Conservation (phyloP, 2,329 filamentous ascomycete genomes). For the Sporothrix luriei region DNA sequence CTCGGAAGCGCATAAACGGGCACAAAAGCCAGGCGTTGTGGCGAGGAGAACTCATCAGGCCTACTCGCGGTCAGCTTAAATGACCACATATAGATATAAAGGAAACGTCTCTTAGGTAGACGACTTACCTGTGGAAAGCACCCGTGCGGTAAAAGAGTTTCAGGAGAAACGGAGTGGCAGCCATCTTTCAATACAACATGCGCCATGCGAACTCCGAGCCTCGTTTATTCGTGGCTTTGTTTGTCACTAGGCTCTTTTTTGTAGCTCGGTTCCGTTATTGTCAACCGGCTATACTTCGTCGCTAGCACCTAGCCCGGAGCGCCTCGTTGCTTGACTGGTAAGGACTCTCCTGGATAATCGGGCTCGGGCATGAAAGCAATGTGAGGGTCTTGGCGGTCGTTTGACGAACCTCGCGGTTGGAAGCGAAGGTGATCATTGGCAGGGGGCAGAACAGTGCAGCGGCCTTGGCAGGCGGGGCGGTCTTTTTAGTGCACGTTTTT, state of each 20-base stretch:
- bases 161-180: conserved; percentile 68
- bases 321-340: not conserved
- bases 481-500: conserved; percentile 3
- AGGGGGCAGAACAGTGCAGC: not conserved
- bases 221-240: not conserved
- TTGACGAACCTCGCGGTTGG: not conserved
- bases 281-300: conserved; percentile 2
- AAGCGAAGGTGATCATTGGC: not conserved
- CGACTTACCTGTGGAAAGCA: conserved; percentile 66
- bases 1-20: conserved; percentile 84
- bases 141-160: conserved; percentile 80
- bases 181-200: conserved; percentile 14
- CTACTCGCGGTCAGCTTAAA: conserved; percentile 46
- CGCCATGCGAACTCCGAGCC: not conserved
- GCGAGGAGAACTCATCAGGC: conserved; percentile 68
- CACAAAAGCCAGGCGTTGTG: conserved; percentile 66
- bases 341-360: not conserved
- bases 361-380: conserved; percentile 6
- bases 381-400: conserved; percentile 5
- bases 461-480: conserved; percentile 8
- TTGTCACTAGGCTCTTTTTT: not conserved
- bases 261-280: not conserved
- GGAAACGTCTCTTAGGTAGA: not conserved
- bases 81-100: not conserved
- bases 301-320: conserved; percentile 4